A percentile compares a stretch with the other conserved stretches of the same genome.
phyloP scores from a whole-genome alignment of 75 land plant genomes.

The Pinus taeda region DNA sequence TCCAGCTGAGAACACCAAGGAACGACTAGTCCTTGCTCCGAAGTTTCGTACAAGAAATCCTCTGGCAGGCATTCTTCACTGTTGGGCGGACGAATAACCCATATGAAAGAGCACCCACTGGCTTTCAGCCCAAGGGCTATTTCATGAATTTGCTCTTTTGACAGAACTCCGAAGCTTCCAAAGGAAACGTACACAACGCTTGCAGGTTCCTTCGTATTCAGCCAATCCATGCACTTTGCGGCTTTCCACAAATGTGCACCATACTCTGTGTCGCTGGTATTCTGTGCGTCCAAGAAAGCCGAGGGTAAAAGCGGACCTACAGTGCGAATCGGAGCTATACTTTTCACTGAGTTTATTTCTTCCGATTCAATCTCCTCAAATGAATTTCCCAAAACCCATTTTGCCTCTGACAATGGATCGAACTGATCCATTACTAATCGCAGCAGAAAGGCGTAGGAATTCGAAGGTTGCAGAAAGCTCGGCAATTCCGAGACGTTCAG shows the following conservation, averaged over 20 bases:
- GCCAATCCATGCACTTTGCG: constrained; percentile 10
- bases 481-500: constrained; percentile 50
- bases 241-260: constrained; percentile 20
- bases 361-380: constrained; percentile 55
- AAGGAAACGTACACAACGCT: constrained; percentile 25
- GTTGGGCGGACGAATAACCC: constrained; percentile 3
- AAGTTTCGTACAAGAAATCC: constrained; percentile 12
- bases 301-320: constrained; percentile 59
- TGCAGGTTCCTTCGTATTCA: constrained; percentile 7
- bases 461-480: constrained; percentile 37
- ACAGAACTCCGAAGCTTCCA: constrained; percentile 18
- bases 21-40: constrained; percentile 15
- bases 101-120: constrained; percentile 17
- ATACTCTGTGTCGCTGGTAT: background rate
- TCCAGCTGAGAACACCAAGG: constrained; percentile 32
- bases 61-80: background rate
- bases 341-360: constrained; percentile 23
- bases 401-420: constrained; percentile 25
- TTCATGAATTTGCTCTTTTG: constrained; percentile 17
- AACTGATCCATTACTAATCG: background rate
- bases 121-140: constrained; percentile 14
- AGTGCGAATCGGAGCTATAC: constrained; percentile 15
- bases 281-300: background rate
- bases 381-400: constrained; percentile 51
- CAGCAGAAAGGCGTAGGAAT: constrained; percentile 24